A percentile compares a stretch with the other conserved stretches of the same genome.
phyloP scores from a whole-genome alignment of 2,329 filamentous ascomycete species.

The Claviceps digitariae region DNA sequence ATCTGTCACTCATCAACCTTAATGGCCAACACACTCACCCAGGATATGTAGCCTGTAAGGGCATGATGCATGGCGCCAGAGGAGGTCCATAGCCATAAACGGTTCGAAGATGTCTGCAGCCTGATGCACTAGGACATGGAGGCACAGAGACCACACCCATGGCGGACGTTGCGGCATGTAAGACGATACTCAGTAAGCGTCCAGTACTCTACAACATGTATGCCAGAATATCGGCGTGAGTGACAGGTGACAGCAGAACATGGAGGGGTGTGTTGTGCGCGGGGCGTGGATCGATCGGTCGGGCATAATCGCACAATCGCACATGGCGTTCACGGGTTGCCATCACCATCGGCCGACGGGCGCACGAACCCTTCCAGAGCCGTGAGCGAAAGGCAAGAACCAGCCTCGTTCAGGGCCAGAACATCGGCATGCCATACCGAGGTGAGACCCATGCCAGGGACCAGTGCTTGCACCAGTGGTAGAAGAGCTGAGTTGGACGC shows the following conservation, averaged over 20 bases:
- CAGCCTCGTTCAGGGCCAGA: not conserved
- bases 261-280: not conserved
- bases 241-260: not conserved
- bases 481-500: too few relatives aligned
- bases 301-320: not conserved
- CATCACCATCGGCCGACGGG: not conserved
- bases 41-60: not conserved
- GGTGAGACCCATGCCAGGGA: not conserved
- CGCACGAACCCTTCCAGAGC: not conserved
- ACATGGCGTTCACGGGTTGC: not conserved
- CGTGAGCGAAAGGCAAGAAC: not conserved
- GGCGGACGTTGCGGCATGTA: not conserved
- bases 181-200: not conserved
- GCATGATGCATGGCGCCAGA: not conserved
- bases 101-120: not conserved
- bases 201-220: not conserved
- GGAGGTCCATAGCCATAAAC: not conserved
- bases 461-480: too few relatives aligned
- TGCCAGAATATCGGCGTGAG: not conserved
- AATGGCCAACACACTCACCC: not conserved
- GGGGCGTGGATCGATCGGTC: not conserved
- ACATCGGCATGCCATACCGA: slow-evolving; percentile 1
- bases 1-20: slow-evolving; percentile 5
- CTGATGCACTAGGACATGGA: not conserved
- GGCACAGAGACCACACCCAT: not conserved